Evolutionary conservation across 192 early-diverging fungal genomes (phyloP).

Genomic region (Coemansia sp.): DNA sequence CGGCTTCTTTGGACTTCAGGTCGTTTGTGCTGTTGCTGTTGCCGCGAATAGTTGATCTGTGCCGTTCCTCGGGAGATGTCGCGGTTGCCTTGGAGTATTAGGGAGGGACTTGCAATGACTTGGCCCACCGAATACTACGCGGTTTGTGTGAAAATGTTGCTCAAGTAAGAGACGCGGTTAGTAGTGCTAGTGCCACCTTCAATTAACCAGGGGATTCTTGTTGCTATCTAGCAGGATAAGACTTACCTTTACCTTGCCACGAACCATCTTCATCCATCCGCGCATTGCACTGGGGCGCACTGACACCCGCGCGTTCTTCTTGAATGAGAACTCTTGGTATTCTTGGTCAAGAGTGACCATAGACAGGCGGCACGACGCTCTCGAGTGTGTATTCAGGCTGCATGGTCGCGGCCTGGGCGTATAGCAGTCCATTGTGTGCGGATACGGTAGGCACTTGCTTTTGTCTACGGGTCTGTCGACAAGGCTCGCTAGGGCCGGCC

Average conservation of each 20-base stretch:
- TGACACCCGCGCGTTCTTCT: conserved; percentile 27
- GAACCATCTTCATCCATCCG: conserved; percentile 38
- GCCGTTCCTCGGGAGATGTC: conserved; percentile 48
- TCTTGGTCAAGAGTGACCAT: conserved; percentile 37
- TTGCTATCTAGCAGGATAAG: not conserved
- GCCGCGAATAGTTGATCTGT: conserved; percentile 40
- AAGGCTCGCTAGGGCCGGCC: conserved; percentile 18
- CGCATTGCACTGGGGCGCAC: conserved; percentile 40
- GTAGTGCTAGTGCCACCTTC: not conserved
- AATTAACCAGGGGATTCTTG: not conserved
- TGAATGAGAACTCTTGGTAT: conserved; percentile 45
- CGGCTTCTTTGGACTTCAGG: not conserved
- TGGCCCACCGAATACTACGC: conserved; percentile 51
- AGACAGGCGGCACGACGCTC: conserved; percentile 37
- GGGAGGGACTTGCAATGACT: conserved; percentile 38
- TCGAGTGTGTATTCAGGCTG: conserved; percentile 21
- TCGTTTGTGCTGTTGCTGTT: conserved; percentile 4
- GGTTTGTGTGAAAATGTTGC: not conserved
- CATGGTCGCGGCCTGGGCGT: conserved; percentile 27
- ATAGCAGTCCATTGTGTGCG: conserved; percentile 40
- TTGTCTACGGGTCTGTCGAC: conserved; percentile 15
- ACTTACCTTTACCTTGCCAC: conserved; percentile 48
- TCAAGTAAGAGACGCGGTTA: not conserved
- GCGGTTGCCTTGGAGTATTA: conserved; percentile 45
- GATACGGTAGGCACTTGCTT: conserved; percentile 27